Evolutionary conservation across 352 stramenopile species (phyloP).

Genomic region (Pythium coloratum): DNA sequence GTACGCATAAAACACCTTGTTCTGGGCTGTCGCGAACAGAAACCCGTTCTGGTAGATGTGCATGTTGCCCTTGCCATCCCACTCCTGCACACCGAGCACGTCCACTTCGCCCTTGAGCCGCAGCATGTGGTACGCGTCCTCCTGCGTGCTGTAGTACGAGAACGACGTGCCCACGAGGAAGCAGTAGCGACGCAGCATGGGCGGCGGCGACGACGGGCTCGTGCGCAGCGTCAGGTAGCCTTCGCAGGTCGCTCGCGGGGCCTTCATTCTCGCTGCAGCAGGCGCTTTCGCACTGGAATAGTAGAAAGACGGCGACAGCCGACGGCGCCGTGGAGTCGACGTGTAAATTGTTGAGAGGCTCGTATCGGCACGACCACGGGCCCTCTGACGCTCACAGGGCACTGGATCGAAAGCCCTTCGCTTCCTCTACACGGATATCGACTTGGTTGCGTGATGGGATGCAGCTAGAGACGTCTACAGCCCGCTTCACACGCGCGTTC

Average conservation of each 20-base stretch:
- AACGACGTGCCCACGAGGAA: slow-evolving; percentile 88
- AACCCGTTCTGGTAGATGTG: slow-evolving; percentile 91
- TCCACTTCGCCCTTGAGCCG: slow-evolving; percentile 85
- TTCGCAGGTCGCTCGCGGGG: slow-evolving; percentile 76
- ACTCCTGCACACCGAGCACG: slow-evolving; percentile 88
- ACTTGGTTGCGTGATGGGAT: not conserved
- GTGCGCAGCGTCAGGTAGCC: slow-evolving; percentile 86
- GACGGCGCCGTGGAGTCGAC: slow-evolving; percentile 12
- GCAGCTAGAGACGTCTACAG: not conserved
- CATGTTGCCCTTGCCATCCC: slow-evolving; percentile 91
- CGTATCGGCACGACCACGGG: slow-evolving; percentile 1
- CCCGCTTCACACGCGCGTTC: not conserved
- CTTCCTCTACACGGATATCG: not conserved
- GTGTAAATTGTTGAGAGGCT: slow-evolving; percentile 1
- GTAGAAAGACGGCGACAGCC: slow-evolving; percentile 8
- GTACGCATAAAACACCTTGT: slow-evolving; percentile 90
- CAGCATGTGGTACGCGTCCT: slow-evolving; percentile 90
- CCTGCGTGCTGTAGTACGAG: slow-evolving; percentile 90
- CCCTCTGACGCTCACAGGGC: slow-evolving; percentile 2
- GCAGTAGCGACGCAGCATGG: slow-evolving; percentile 86
- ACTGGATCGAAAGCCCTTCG: slow-evolving; percentile 8
- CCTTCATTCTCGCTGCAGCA: slow-evolving; percentile 57
- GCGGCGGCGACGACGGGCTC: slow-evolving; percentile 82
- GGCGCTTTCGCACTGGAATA: not conserved
- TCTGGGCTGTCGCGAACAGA: slow-evolving; percentile 85